phyloP scores from a whole-genome alignment of 2,329 filamentous ascomycete species.

The Kalmusia sp. region DNA sequence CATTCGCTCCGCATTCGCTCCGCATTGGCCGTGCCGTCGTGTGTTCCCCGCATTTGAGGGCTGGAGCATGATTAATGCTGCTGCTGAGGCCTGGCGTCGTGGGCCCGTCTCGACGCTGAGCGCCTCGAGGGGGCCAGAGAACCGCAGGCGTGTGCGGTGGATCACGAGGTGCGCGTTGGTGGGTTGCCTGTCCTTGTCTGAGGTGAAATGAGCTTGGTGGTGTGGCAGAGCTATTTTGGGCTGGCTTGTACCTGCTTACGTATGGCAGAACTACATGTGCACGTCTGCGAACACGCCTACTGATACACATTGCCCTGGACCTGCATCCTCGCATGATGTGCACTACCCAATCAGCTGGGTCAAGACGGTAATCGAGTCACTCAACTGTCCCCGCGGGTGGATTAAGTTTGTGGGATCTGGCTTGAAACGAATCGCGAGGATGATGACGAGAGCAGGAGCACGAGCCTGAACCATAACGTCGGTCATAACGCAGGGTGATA shows the following conservation, averaged over 20 bases:
- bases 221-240: not conserved
- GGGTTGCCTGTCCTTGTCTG: not conserved
- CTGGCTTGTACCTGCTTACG: not conserved
- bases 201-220: not conserved
- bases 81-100: not conserved
- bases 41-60: slow-evolving; percentile 6
- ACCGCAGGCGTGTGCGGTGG: not conserved
- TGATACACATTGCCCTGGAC: not conserved
- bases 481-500: not conserved
- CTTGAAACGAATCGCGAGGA: slow-evolving; percentile 2
- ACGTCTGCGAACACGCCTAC: not conserved
- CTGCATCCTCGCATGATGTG: not conserved
- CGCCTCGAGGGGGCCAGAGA: not conserved
- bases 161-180: not conserved
- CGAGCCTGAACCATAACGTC: not conserved
- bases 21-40: not conserved
- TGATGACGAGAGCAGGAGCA: not conserved
- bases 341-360: not conserved
- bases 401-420: slow-evolving; percentile 3
- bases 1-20: not conserved
- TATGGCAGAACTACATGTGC: too few relatives aligned
- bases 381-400: not conserved
- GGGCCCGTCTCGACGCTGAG: not conserved
- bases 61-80: slow-evolving; percentile 5
- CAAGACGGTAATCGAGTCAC: not conserved